Evolutionary conservation across 2,329 filamentous ascomycete species (phyloP), one percentile per base, ranked within the genome.

Genomic region (Fusarium sp.): DNA sequence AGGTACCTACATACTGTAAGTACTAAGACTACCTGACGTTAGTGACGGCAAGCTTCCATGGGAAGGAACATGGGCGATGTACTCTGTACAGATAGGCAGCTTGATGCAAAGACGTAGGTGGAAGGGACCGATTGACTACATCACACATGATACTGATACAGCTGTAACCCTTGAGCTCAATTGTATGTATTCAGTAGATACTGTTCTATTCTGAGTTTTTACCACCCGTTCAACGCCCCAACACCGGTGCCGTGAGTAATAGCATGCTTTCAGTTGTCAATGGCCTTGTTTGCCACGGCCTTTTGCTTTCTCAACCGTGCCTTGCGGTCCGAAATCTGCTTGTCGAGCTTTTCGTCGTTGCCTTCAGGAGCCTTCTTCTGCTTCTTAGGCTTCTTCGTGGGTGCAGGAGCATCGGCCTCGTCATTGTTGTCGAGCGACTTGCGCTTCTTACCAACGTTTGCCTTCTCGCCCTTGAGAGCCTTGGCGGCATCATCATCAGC

Each of bases 391-490:
- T 75, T 73, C 65, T 77, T 81, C 63, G 78, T 78, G 38, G 70
- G 65, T 1, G 66, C 71, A 33, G 70, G 64, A 36, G 81, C 78
- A 72, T 83, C 82, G 29, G 71, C 70, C 72, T 79, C 80, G 68
- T 81, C 80, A 25, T 57, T 61, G 41, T 66, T 71, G 17, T 71
- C 71, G 48, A 82, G 68, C 2, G 81, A 78, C 78, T 86, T 87
- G 65, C 84, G 80, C 80, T 86, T 86, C 84, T 90, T 91, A 70
- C 84, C 84, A 32, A 86, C 77, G 71, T 87, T 87, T 66, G 84
- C 76, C 77, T 83, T 84, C 61, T 82, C 72, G 6, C 60, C 62
- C 66, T 72, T 68, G 57, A 80, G 71, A 9, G 79, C 78, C 75
- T 80, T 81, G 67, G 79, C 71, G 67, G 81, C 82, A 55, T 82